These are phyloP conservation scores for Aureobasidium sp. DNA, from an alignment of 2,329 filamentous ascomycete species.

Conservation along the genomic window DNA sequence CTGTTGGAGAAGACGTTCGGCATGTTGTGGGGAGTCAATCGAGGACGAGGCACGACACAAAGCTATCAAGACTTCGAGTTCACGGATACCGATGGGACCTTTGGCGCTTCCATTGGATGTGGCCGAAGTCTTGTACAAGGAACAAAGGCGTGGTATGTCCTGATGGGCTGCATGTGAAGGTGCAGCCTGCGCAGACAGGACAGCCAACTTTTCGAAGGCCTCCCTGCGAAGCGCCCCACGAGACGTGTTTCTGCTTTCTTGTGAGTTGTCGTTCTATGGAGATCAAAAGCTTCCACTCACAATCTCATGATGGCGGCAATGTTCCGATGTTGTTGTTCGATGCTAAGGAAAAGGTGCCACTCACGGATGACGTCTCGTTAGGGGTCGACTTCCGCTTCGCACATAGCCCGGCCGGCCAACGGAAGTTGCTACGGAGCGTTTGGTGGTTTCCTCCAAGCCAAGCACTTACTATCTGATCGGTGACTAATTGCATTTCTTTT, in stretches of 20 bases:
- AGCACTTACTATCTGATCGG: not conserved
- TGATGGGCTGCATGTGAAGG: slow-evolving; percentile 21
- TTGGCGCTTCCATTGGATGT: slow-evolving; percentile 17
- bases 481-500: slow-evolving; percentile 4
- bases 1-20: slow-evolving; percentile 68
- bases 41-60: slow-evolving; percentile 82
- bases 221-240: slow-evolving; percentile 32
- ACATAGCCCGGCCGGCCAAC: not conserved
- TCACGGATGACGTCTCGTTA: slow-evolving; percentile 1
- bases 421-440: not conserved
- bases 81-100: slow-evolving; percentile 53
- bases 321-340: not conserved
- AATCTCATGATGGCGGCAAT: slow-evolving; percentile 6
- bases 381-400: not conserved
- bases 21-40: slow-evolving; percentile 61
- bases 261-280: not conserved
- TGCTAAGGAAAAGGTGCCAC: not conserved
- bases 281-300: not conserved
- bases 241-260: slow-evolving; percentile 8
- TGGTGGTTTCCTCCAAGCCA: not conserved
- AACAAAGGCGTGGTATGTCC: slow-evolving; percentile 36
- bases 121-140: slow-evolving; percentile 18
- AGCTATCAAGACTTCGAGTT: slow-evolving; percentile 85
- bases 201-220: slow-evolving; percentile 43
- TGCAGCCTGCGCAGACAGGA: slow-evolving; percentile 34